These are phyloP conservation scores for Debaryomyces prosopidis DNA, from an alignment of 805 yeast species.

Conservation along the genomic window DNA sequence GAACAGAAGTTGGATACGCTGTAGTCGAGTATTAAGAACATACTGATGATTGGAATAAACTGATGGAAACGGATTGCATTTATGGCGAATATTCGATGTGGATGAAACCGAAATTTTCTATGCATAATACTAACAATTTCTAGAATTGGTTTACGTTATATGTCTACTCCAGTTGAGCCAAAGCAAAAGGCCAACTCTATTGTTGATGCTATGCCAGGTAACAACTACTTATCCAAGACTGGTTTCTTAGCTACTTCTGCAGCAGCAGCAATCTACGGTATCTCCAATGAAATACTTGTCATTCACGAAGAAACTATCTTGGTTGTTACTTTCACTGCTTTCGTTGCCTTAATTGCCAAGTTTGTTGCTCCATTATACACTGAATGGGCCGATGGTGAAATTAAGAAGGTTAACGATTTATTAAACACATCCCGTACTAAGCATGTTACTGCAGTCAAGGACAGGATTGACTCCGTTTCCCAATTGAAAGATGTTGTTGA, in stretches of 20 bases:
- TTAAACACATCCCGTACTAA: constrained; percentile 85
- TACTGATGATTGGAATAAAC: not conserved
- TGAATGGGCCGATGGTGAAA: constrained; percentile 88
- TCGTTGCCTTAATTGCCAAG: constrained; percentile 76
- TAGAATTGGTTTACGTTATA: constrained; percentile 62
- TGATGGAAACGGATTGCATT: not conserved
- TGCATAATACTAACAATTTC: constrained; percentile 29
- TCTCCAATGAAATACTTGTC: constrained; percentile 89
- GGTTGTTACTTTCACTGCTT: constrained; percentile 75
- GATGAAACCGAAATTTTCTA: not conserved
- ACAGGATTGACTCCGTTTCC: constrained; percentile 84
- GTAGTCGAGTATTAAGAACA: not conserved
- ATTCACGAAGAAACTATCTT: constrained; percentile 92
- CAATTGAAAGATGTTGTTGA: constrained; percentile 89
- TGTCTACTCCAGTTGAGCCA: constrained; percentile 78
- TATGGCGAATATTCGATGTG: not conserved
- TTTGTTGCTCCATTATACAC: constrained; percentile 92
- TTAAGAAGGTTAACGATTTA: constrained; percentile 75
- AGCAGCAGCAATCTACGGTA: constrained; percentile 92
- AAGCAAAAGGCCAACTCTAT: constrained; percentile 87
- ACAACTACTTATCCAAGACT: constrained; percentile 82
- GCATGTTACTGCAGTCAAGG: constrained; percentile 91
- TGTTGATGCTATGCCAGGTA: constrained; percentile 92
- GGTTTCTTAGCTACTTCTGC: constrained; percentile 93
- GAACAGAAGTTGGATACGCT: not conserved